These are phyloP conservation scores for Hygrophorus pudorinus DNA, from an alignment of 768 basidiomycete species.

Conservation along the genomic window DNA sequence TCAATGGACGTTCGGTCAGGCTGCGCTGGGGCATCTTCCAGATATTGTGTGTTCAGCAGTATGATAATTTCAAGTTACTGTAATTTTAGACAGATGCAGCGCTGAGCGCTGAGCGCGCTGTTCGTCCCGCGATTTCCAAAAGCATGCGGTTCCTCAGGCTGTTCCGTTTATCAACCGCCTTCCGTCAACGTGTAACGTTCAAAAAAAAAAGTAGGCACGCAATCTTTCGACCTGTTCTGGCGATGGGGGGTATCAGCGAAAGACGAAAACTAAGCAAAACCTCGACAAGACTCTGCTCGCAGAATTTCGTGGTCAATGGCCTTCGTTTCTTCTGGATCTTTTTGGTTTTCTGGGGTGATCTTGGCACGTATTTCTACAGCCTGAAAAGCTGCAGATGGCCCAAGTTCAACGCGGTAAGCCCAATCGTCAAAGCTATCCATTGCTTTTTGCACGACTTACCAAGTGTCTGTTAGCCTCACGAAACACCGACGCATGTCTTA, in stretches of 20 bases:
- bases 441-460: neutral
- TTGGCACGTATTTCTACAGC: constrained; percentile 48
- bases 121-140: too few species aligned
- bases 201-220: neutral
- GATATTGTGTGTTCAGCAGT: too few species aligned
- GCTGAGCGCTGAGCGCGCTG: too few species aligned
- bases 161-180: neutral
- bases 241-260: constrained; percentile 3
- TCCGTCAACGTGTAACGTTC: too few species aligned
- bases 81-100: too few species aligned
- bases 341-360: constrained; percentile 55
- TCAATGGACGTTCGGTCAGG: too few species aligned
- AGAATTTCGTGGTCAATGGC: constrained; percentile 26
- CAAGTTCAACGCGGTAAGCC: constrained; percentile 20
- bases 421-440: constrained; percentile 1
- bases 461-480: constrained; percentile 10
- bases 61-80: neutral
- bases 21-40: too few species aligned
- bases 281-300: constrained; percentile 16
- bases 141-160: too few species aligned
- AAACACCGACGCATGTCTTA: constrained; percentile 44
- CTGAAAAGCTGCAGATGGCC: constrained; percentile 57
- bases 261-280: constrained; percentile 16
- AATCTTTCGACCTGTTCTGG: neutral
- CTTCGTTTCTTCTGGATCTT: constrained; percentile 45